These are phyloP conservation scores for Botryotinia calthae DNA, from an alignment of 2,329 filamentous ascomycete species.

Conservation along the genomic window DNA sequence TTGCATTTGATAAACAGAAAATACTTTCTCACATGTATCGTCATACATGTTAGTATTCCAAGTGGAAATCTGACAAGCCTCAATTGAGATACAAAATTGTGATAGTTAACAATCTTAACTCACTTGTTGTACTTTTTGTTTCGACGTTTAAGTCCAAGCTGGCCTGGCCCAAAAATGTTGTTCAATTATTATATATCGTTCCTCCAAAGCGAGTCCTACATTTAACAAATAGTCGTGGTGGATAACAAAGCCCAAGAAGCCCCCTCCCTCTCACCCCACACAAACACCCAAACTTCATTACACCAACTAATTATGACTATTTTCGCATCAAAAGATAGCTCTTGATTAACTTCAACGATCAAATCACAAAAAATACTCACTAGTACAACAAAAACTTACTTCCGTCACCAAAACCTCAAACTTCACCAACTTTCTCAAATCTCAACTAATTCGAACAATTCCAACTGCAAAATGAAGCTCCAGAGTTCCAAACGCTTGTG, in stretches of 20 bases:
- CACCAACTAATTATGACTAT: not conserved
- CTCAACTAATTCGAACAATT: not conserved
- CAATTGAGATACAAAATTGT: not conserved
- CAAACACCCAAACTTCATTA: not conserved
- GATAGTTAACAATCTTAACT: not conserved
- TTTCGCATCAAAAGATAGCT: not conserved
- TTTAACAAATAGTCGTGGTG: too few relatives aligned
- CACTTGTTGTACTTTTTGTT: not conserved
- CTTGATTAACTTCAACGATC: not conserved
- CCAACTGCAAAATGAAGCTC: not conserved
- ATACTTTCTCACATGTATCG: too few relatives aligned
- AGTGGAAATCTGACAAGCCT: not conserved
- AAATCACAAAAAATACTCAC: not conserved
- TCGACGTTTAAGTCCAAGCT: not conserved
- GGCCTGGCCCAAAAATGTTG: not conserved
- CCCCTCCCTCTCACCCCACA: too few relatives aligned
- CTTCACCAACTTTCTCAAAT: not conserved
- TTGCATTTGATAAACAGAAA: too few relatives aligned
- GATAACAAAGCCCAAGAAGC: not conserved
- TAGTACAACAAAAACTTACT: not conserved
- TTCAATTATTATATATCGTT: not conserved
- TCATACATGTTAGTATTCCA: not conserved
- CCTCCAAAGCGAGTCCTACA: not conserved
- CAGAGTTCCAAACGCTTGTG: too few relatives aligned
- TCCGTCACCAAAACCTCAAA: not conserved